A percentile compares a stretch with the other conserved stretches of the same genome.
Evolutionary conservation across 768 basidiomycete genomes (phyloP).

Genomic region (Trametes punicea): DNA sequence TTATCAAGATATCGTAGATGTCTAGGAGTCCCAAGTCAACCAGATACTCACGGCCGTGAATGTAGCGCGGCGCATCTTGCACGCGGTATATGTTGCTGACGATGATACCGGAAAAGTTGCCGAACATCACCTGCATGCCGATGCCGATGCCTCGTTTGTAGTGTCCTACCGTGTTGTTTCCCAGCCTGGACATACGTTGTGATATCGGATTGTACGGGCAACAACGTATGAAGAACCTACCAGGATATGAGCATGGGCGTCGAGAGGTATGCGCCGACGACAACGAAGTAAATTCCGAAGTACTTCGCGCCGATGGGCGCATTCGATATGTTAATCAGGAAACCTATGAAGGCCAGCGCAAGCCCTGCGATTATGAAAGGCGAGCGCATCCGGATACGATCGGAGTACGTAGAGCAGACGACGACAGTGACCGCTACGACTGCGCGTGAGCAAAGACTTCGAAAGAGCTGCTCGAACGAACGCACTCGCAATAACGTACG

Average conservation of each 20-base stretch:
- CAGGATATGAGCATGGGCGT: conserved; percentile 63
- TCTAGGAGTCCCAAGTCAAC: no score
- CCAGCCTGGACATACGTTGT: conserved; percentile 30
- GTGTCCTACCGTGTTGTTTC: conserved; percentile 63
- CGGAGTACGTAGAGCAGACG: conserved; percentile 54
- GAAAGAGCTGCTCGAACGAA: neutral
- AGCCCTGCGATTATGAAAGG: conserved; percentile 57
- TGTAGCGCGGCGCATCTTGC: conserved; percentile 56
- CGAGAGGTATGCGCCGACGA: conserved; percentile 57
- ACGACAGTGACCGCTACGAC: conserved; percentile 48
- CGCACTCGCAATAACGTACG: conserved; percentile 53
- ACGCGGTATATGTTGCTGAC: conserved; percentile 60
- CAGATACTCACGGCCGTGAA: conserved; percentile 55
- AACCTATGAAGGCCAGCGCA: conserved; percentile 52
- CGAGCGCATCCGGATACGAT: conserved; percentile 50
- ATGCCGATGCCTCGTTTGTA: conserved; percentile 70
- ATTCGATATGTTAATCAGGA: conserved; percentile 59
- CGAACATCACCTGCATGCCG: conserved; percentile 64
- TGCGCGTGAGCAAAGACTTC: no score
- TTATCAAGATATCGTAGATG: neutral
- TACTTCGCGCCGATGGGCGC: conserved; percentile 57
- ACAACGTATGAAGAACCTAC: conserved; percentile 22
- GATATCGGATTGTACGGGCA: neutral
- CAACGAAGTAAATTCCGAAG: conserved; percentile 68
- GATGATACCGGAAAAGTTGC: conserved; percentile 63